Base-by-base conservation (phyloP, 73 alveolate genomes). In the Chromera velia region DNA sequence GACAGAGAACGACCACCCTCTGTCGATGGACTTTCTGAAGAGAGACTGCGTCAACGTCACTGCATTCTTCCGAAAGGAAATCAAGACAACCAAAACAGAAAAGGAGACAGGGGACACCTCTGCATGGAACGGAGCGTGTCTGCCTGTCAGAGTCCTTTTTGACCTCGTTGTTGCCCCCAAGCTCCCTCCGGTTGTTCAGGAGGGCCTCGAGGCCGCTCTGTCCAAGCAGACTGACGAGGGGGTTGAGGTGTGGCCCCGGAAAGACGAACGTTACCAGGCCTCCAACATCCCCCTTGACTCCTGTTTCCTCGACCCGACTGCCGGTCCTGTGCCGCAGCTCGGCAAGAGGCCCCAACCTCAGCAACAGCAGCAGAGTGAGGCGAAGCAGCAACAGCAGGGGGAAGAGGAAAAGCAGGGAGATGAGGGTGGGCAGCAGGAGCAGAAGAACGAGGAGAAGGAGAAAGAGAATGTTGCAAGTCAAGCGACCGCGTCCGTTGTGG, bases 1-100 rank as follows among this genome's bases (percentile, higher is more conserved):
- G 24, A 98, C 96, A 34, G 99, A 97, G 88, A 96, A 91, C 81
- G 98, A 97, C 83, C 99, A 97, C 90, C 99, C 98, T 31, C 94
- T 91, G 91, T 97, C 99, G 22, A 90, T 94, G 67, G 98, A 95
- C 83, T 97, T 97, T 86, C 90, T 97, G 74, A 94, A 96, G 87
- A 92, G 99, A 76, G 99, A 97, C 88, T 92, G 97, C 78, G 94
- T 93, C 67, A 95, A 96, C 81, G 91, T 91, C 81, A 97, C 93
- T 87, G 94, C 89, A 48, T 94, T 88, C 85, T 95, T 94, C 81
- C 85, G 86, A 46, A 93, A 94, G n/a, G 86, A 87, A 7, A 19
- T 45, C 63, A 74, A 48, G 0, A 26, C 78, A 10, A 18, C 29
- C 9, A 18, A 24, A 33, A 28, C 32, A 79, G 83, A 79, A 55